Base-by-base conservation (phyloP, 805 yeast genomes). In the Metschnikowia colocasiae region DNA sequence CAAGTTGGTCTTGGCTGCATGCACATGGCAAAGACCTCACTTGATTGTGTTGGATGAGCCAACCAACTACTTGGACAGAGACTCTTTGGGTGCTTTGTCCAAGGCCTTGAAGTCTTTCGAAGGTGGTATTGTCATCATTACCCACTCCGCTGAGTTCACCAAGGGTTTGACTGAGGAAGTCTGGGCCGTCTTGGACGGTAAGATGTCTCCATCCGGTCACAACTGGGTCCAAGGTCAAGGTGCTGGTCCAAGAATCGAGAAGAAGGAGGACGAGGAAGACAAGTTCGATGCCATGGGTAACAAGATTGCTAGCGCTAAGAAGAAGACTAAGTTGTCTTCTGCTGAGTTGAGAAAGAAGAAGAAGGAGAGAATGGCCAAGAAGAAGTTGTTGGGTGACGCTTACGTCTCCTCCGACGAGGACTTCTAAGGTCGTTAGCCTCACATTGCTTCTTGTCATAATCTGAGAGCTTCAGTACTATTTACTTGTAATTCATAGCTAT, bases 211-310 rank as follows among this genome's bases (percentile, higher is more conserved):
- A 76, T 94, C 99, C 63, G 99, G 99, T 75, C 99, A 94, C 82
- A 95, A 94, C 87, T 94, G 99, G 99, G 99, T 94, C 66, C 83
- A 87, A 67, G 99, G 99, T 78, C 99, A 94, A 83, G 99, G 99
- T 81, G 65, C 97, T 71, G 99, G 99, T 81, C 99, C 99, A 79
- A 91, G 99, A 86, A 76, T 94, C 56, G 94, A 87, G 74, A 85
- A 91, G 89, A 91, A 92, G 82, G 96, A 87, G 53, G 97, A 81
- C 53, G 59, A 54, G 15, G 99, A 86, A 74, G 98, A 92, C 75
- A 88, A 91, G 79, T 92, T 94, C 80, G 99, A 94, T 80, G 99
- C 98, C 68, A 89, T 94, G 95, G 99, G 99, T 82, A 94, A 94
- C 96, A 94, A 94, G 95, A 83, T 94, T 76, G 91, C 89, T 68